Evolutionary conservation across 2,329 filamentous ascomycete species (phyloP).

Genomic region (Colletotrichum lini): DNA sequence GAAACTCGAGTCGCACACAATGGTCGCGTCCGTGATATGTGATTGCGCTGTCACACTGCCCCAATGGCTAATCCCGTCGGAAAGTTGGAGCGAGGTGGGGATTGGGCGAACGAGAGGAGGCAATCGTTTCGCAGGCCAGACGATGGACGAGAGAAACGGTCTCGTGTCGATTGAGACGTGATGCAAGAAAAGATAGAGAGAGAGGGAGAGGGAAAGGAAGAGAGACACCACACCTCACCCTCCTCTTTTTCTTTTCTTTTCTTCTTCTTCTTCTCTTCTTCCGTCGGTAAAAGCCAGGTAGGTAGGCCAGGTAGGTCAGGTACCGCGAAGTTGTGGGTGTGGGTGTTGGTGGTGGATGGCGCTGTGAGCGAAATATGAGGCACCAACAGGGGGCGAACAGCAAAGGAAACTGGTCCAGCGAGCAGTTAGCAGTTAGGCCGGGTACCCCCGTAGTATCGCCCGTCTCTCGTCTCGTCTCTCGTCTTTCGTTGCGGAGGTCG

Average conservation of each 20-base stretch:
- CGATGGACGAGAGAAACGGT: constrained; percentile 8
- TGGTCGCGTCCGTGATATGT: constrained; percentile 33
- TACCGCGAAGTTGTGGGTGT: constrained; percentile 13
- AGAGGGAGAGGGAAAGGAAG: too few relatives aligned
- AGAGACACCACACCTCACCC: constrained; percentile 8
- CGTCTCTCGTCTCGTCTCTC: not conserved
- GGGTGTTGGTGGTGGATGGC: not conserved
- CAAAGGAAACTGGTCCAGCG: constrained; percentile 6
- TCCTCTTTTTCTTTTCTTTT: not conserved
- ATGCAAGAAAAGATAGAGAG: constrained; percentile 7
- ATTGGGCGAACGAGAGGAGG: not conserved
- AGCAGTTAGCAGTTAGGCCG: not conserved
- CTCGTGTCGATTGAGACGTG: constrained; percentile 4
- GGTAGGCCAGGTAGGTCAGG: constrained; percentile 2
- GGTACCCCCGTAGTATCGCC: not conserved
- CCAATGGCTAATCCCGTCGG: constrained; percentile 14
- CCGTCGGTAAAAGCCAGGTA: not conserved
- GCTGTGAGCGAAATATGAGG: constrained; percentile 32
- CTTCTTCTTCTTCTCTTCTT: constrained; percentile 14
- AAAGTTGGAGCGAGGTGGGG: constrained; percentile 1
- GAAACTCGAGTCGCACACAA: constrained; percentile 26
- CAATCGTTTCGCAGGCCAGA: constrained; percentile 12
- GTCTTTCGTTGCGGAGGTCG: not conserved
- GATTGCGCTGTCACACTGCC: constrained; percentile 19
- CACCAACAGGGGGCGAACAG: constrained; percentile 31